Percentiles rank a stretch among this genome's conserved stretches.
These are phyloP conservation scores for Pelagophyceae sp. DNA, from an alignment of 352 stramenopile species.

Conservation along the genomic window DNA sequence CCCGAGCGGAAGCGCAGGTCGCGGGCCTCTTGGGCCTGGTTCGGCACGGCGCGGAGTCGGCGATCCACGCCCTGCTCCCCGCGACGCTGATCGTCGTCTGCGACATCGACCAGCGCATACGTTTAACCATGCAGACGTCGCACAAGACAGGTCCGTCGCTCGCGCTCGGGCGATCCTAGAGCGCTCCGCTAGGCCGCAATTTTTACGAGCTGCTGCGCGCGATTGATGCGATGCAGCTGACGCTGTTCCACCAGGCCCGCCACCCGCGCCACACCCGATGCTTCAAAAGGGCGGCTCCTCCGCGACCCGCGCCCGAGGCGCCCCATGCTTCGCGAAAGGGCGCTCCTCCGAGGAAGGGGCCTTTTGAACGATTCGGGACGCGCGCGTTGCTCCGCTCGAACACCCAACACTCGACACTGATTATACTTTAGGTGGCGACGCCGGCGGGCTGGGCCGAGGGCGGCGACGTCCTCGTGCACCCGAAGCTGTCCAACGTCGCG, in stretches of 20 bases:
- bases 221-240: conserved; percentile 59
- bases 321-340: no score
- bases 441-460: conserved; percentile 50
- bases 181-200: conserved; percentile 62
- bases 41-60: conserved; percentile 9
- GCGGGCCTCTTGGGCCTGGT: conserved; percentile 23
- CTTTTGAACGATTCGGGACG: no score
- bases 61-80: conserved; percentile 20
- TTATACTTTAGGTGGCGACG: no score
- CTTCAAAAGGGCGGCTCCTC: no score
- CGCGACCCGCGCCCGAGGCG: no score
- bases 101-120: conserved; percentile 36
- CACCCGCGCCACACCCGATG: no score
- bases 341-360: no score
- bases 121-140: conserved; percentile 19
- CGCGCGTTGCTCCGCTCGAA: no score
- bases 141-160: not conserved
- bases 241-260: conserved; percentile 36
- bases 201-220: conserved; percentile 72
- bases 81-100: conserved; percentile 31
- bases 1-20: no score
- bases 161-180: conserved; percentile 29
- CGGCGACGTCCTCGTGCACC: conserved; percentile 40
- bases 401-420: no score
- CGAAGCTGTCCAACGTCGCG: conserved; percentile 25